phyloP scores from a whole-genome alignment of 2,329 filamentous ascomycete species.

The Didymella segeticola region DNA sequence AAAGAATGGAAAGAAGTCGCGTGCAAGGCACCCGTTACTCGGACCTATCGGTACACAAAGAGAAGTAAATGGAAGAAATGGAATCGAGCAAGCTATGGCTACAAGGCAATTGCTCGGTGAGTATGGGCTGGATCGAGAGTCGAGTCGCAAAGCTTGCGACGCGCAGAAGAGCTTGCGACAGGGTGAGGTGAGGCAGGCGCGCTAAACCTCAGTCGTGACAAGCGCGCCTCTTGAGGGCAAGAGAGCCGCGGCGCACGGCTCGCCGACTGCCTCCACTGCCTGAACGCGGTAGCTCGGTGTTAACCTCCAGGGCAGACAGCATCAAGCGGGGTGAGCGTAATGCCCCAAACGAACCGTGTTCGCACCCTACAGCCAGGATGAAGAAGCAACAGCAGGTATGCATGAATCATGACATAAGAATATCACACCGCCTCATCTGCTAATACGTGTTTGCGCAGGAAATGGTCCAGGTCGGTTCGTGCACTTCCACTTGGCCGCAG shows the following conservation, averaged over 20 bases:
- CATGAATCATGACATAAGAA: slow-evolving; percentile 2
- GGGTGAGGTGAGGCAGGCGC: slow-evolving; percentile 5
- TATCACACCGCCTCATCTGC: no score
- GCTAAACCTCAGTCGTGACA: not conserved
- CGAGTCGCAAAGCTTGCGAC: slow-evolving; percentile 8
- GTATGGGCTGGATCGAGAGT: not conserved
- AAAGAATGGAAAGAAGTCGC: slow-evolving; percentile 1
- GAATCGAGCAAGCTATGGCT: not conserved
- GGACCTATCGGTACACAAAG: not conserved
- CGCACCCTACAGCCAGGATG: slow-evolving; percentile 25
- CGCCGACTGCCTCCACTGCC: not conserved
- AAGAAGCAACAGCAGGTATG: slow-evolving; percentile 53
- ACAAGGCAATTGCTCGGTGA: not conserved
- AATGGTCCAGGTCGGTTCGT: slow-evolving; percentile 99
- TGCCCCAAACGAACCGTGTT: slow-evolving; percentile 47
- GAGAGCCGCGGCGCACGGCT: slow-evolving; percentile 8
- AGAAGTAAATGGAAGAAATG: not conserved
- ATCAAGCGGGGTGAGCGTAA: slow-evolving; percentile 16
- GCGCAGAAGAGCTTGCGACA: slow-evolving; percentile 6
- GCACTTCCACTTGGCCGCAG: slow-evolving; percentile 28
- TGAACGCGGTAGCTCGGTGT: slow-evolving; percentile 10
- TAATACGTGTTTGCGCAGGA: slow-evolving; percentile 66
- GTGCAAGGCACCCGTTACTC: not conserved
- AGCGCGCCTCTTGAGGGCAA: slow-evolving; percentile 4
- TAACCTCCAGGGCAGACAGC: slow-evolving; percentile 8